Conservation (phyloP, 352 stramenopile species). For the Globisporangium megalacanthum region DNA sequence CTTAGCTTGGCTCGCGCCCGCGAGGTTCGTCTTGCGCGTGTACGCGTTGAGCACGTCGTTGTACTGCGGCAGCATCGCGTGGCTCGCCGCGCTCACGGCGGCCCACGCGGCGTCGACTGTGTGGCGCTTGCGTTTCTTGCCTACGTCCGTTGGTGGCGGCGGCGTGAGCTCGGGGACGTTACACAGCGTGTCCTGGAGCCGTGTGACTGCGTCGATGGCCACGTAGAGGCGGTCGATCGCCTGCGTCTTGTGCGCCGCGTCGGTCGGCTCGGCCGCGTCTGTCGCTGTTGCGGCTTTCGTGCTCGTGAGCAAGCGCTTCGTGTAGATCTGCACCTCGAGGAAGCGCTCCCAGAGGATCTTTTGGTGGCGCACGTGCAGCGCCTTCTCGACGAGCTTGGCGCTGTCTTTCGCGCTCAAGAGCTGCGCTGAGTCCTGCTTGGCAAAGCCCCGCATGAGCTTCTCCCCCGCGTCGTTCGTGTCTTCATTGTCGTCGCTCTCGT, state of each 20-base stretch:
- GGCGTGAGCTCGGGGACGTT: constrained; percentile 48
- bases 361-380: constrained; percentile 73
- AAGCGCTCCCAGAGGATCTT: constrained; percentile 83
- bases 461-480: constrained; percentile 20
- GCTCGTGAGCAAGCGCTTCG: constrained; percentile 61
- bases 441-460: constrained; percentile 69
- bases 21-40: constrained; percentile 66
- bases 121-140: constrained; percentile 63
- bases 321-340: constrained; percentile 84
- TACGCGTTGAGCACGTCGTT: constrained; percentile 80
- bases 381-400: constrained; percentile 74
- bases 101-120: constrained; percentile 51
- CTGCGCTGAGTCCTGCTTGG: constrained; percentile 71
- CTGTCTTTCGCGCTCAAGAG: constrained; percentile 74
- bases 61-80: constrained; percentile 61
- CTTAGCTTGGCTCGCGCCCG: constrained; percentile 57
- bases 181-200: constrained; percentile 62
- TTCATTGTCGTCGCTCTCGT: constrained; percentile 45
- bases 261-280: constrained; percentile 15
- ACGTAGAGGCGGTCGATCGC: constrained; percentile 45
- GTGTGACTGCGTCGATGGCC: constrained; percentile 56
- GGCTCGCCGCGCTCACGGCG: constrained; percentile 34
- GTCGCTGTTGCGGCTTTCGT: constrained; percentile 24
- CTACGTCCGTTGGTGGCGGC: constrained; percentile 8
- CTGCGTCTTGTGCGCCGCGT: constrained; percentile 28